Evolutionary conservation across 805 yeast species (phyloP).

Genomic region (Jamesozyma rosinii): DNA sequence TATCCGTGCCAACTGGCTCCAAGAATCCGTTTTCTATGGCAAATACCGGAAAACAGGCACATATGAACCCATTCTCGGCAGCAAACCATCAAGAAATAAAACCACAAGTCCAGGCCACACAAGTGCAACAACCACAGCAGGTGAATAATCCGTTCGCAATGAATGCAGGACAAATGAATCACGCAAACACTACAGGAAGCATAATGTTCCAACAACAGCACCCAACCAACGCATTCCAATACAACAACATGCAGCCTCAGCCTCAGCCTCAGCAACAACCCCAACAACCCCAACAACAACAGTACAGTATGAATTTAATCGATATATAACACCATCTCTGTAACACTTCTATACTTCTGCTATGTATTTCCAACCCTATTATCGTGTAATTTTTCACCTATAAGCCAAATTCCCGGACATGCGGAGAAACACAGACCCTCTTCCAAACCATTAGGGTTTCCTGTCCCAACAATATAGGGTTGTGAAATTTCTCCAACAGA

Average conservation of each 20-base stretch:
- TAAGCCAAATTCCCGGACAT: too few species aligned
- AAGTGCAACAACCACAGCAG: slow-evolving; percentile 1
- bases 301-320: slow-evolving; percentile 15
- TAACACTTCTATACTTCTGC: too few species aligned
- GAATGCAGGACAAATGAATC: not conserved
- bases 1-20: slow-evolving; percentile 20
- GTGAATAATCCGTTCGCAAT: not conserved
- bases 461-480: too few species aligned
- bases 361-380: too few species aligned
- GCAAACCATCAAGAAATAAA: slow-evolving; percentile 7
- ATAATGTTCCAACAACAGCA: not conserved
- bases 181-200: not conserved
- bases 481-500: too few species aligned
- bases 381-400: too few species aligned
- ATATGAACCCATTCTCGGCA: slow-evolving; percentile 10
- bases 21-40: slow-evolving; percentile 34
- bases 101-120: not conserved
- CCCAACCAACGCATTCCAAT: slow-evolving; percentile 1
- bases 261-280: not conserved
- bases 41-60: slow-evolving; percentile 7
- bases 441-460: too few species aligned
- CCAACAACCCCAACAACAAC: slow-evolving; percentile 4
- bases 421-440: too few species aligned
- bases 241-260: not conserved
- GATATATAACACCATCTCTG: slow-evolving; percentile 28